Base-by-base conservation (phyloP, 2,329 filamentous ascomycete species). In the Ophiocordyceps camponoti-floridani region DNA sequence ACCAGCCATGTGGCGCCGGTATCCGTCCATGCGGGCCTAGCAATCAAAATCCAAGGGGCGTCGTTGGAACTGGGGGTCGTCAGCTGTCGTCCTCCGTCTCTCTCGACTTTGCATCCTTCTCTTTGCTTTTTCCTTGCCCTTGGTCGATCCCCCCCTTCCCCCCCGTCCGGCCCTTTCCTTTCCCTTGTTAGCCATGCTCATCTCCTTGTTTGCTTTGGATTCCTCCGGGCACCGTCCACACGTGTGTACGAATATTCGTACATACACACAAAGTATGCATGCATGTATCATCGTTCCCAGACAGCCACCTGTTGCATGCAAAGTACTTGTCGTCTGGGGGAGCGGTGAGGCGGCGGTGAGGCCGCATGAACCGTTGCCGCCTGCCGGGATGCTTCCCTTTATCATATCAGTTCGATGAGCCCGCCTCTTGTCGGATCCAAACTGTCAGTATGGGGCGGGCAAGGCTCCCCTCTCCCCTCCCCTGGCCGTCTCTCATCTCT, bases 271-370 rank as follows among this genome's bases (percentile, higher is more conserved):
- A n/a, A n/a, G 31, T 33, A 33, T 33, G 31, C 31, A 33, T 33
- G 31, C 31, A 33, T 33, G 31, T 33, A 33, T 33, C 31, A 33
- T 14, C 31, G 14, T 12, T n/a, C 31, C 31, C 31, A 18, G 37
- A 40, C 37, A 40, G 37, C 37, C 37, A 40, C 37, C 10, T n/a
- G 37, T 40, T 18, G n/a, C 31, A 33, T 33, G 31, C n/a, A 40
- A 40, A 8, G 10, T 4, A 4, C 4, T 12, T 5, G 4, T 33
- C 27, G 30, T 41, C 33, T 31, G 42, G 41, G 11, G 41, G 33
- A 42, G 45, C 43, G 45, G 45, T 47, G 45, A 46, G 43, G 45
- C 45, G 42, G 45, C 45, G 45, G 40, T 44, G 43, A 47, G 28
- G 11, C 7, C 35, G 45, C 45, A 47, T 47, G 45, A 44, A 44